Conservation (phyloP, 1,284 basidiomycete species). For the Crucibulum cyathiforme region DNA sequence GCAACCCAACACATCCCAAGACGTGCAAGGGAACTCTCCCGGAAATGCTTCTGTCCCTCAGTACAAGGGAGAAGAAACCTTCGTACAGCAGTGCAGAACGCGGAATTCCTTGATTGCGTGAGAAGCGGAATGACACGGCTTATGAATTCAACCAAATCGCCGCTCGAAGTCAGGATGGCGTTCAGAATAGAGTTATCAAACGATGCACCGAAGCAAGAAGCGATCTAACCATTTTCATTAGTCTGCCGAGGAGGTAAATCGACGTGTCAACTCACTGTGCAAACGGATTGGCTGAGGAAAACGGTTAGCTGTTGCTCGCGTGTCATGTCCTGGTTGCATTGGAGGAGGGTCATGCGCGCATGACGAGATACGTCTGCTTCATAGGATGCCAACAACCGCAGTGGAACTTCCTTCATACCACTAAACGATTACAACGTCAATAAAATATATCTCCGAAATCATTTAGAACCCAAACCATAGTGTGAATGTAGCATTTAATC, state of each 20-base stretch:
- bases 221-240: constrained; percentile 34
- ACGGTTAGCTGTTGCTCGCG: constrained; percentile 48
- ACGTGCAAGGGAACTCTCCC: neutral
- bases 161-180: neutral
- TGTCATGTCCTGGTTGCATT: constrained; percentile 37
- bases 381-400: constrained; percentile 39
- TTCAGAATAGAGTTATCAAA: constrained; percentile 29
- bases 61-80: constrained; percentile 14
- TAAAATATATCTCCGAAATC: neutral
- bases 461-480: constrained; percentile 36
- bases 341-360: constrained; percentile 40
- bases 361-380: constrained; percentile 40
- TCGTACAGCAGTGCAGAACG: constrained; percentile 16
- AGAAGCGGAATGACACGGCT: neutral
- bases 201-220: constrained; percentile 46
- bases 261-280: constrained; percentile 39
- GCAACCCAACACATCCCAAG: constrained; percentile 73
- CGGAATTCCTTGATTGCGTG: constrained; percentile 9
- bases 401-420: constrained; percentile 38
- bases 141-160: neutral
- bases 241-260: neutral
- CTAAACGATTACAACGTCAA: constrained; percentile 24
- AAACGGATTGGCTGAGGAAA: constrained; percentile 46
- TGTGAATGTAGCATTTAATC: constrained; percentile 33
- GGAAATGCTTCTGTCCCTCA: constrained; percentile 4